Conservation (phyloP, 202 grass and related monocot genomes). For the Sporobolus alterniflorus region DNA sequence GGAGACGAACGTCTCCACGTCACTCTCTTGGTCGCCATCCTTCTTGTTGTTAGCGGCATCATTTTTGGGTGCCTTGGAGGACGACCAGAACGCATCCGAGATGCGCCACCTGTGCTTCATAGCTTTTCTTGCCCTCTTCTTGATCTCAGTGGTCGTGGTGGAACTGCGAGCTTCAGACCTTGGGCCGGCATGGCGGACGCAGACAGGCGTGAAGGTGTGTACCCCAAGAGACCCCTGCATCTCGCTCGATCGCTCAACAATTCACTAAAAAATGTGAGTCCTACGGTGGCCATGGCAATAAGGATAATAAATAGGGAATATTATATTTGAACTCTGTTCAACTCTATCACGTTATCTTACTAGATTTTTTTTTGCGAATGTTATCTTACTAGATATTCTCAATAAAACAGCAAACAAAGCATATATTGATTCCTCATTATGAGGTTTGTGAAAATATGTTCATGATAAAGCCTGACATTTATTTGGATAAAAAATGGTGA, state of each 20-base stretch:
- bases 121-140: conserved; percentile 3
- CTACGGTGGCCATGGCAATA: not conserved
- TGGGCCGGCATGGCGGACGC: conserved; percentile 21
- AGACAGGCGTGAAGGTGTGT: conserved; percentile 5
- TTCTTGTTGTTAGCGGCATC: not conserved
- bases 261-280: not conserved
- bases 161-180: not conserved
- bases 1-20: conserved; percentile 24
- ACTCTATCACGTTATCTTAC: not conserved
- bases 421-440: not conserved
- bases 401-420: not conserved
- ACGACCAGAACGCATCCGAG: not conserved
- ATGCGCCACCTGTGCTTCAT: not conserved
- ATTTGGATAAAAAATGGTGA: not conserved
- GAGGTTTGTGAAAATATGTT: not conserved
- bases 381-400: conserved; percentile 8
- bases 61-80: not conserved
- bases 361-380: too few species aligned
- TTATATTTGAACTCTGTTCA: not conserved
- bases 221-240: not conserved
- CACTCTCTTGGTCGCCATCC: not conserved
- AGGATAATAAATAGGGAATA: not conserved
- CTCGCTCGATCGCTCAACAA: not conserved
- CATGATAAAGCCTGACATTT: not conserved
- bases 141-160: too few species aligned